These are phyloP conservation scores for Hsuehochloa calcarea DNA, from an alignment of 176 grass and related monocot species.

Conservation along the genomic window DNA sequence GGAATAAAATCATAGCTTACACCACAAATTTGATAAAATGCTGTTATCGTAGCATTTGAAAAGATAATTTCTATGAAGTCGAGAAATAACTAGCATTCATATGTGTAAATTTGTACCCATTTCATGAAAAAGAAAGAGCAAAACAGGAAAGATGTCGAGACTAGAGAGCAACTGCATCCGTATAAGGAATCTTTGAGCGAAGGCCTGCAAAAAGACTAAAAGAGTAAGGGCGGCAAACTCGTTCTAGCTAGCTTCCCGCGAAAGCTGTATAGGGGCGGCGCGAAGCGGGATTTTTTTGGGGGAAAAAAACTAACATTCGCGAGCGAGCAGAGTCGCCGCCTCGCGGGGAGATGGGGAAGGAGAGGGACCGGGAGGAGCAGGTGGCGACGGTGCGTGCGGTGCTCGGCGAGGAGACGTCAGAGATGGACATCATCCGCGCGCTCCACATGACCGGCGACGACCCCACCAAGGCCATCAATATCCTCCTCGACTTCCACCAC, in stretches of 20 bases:
- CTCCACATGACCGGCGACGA: slow-evolving; percentile 85
- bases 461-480: slow-evolving; percentile 86
- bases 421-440: slow-evolving; percentile 94
- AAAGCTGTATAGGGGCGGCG: slow-evolving; percentile 27
- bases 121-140: neutral
- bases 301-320: neutral
- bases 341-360: slow-evolving; percentile 49
- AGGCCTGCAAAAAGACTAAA: neutral
- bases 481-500: slow-evolving; percentile 68
- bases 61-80: neutral
- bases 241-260: slow-evolving; percentile 39
- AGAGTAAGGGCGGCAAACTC: neutral
- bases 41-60: neutral
- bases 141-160: no score
- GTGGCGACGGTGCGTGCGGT: slow-evolving; percentile 72
- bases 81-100: neutral
- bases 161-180: neutral
- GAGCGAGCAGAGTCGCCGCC: slow-evolving; percentile 16
- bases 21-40: neutral
- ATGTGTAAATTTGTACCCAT: neutral
- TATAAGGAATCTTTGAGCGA: no score
- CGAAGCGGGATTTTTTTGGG: slow-evolving; percentile 13
- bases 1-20: neutral
- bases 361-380: slow-evolving; percentile 54
- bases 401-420: slow-evolving; percentile 61